Percentiles rank a stretch among this genome's conserved stretches.
These are phyloP conservation scores for Xylaria grammica DNA, from an alignment of 495 filamentous ascomycete genomes.

Conservation along the genomic window DNA sequence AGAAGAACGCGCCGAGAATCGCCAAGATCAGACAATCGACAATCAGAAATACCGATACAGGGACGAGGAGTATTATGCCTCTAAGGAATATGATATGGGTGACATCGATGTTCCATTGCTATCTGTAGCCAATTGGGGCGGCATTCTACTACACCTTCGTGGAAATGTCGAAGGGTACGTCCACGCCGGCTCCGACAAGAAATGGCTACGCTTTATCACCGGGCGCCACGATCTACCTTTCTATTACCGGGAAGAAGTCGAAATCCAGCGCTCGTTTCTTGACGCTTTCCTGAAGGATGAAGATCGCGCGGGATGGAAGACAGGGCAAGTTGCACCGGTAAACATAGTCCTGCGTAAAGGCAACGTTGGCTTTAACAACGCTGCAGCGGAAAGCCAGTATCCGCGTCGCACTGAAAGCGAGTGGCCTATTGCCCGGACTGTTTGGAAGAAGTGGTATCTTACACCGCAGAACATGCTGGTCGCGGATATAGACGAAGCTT, in stretches of 20 bases:
- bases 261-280: slow-evolving; percentile 67
- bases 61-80: slow-evolving; percentile 66
- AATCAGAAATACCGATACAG: slow-evolving; percentile 59
- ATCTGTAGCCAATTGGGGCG: slow-evolving; percentile 69
- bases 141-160: slow-evolving; percentile 65
- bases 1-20: slow-evolving; percentile 56
- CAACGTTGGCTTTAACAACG: slow-evolving; percentile 66
- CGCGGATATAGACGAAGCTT: slow-evolving; percentile 26
- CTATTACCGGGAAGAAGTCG: slow-evolving; percentile 69
- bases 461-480: slow-evolving; percentile 60
- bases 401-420: slow-evolving; percentile 56
- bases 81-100: slow-evolving; percentile 62
- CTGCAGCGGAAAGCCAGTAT: slow-evolving; percentile 58
- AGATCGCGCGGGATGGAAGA: slow-evolving; percentile 65
- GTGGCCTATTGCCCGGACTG: slow-evolving; percentile 70
- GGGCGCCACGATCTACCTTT: slow-evolving; percentile 75
- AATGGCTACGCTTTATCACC: slow-evolving; percentile 70
- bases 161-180: slow-evolving; percentile 69
- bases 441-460: no score
- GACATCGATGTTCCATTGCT: slow-evolving; percentile 68
- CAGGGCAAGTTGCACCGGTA: slow-evolving; percentile 57
- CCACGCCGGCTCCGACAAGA: slow-evolving; percentile 63
- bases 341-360: slow-evolving; percentile 64
- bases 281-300: slow-evolving; percentile 71
- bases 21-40: slow-evolving; percentile 64